A percentile compares a stretch with the other conserved stretches of the same genome.
Evolutionary conservation across 108 stramenopile species (phyloP).

Genomic region (Thalassiosira profunda): DNA sequence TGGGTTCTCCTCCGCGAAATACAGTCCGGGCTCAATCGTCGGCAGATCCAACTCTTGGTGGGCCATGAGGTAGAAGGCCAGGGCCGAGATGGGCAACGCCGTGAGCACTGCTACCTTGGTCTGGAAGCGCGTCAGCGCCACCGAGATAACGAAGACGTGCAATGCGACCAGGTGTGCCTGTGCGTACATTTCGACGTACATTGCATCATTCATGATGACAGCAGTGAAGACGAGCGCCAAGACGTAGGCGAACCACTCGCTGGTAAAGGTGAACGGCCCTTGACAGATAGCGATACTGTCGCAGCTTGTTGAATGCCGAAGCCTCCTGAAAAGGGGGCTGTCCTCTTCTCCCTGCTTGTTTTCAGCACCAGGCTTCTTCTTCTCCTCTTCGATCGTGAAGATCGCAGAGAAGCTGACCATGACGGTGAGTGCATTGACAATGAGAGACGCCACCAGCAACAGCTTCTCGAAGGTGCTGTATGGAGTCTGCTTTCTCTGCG

Average conservation of each 20-base stretch:
- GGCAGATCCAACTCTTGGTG: slow-evolving; percentile 40
- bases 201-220: slow-evolving; percentile 71
- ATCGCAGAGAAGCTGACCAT: too few relatives aligned
- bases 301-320: too few relatives aligned
- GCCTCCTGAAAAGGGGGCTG: too few relatives aligned
- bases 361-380: too few relatives aligned
- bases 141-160: slow-evolving; percentile 28
- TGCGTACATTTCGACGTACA: slow-evolving; percentile 69
- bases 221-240: slow-evolving; percentile 58
- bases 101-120: slow-evolving; percentile 28
- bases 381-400: too few relatives aligned
- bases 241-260: slow-evolving; percentile 18
- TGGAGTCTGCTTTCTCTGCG: too few relatives aligned
- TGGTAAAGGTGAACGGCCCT: too few relatives aligned
- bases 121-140: slow-evolving; percentile 31
- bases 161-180: slow-evolving; percentile 31
- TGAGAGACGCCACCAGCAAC: too few relatives aligned
- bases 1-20: slow-evolving; percentile 54
- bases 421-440: too few relatives aligned
- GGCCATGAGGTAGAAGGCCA: slow-evolving; percentile 12
- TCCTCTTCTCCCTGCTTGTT: too few relatives aligned
- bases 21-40: slow-evolving; percentile 63
- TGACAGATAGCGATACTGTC: too few relatives aligned
- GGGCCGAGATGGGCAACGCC: slow-evolving; percentile 23
- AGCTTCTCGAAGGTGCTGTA: too few relatives aligned